Evolutionary conservation across 2,329 filamentous ascomycete genomes (phyloP), one percentile per base, ranked within the genome.

Genomic region (Cladophialophora yegresii): DNA sequence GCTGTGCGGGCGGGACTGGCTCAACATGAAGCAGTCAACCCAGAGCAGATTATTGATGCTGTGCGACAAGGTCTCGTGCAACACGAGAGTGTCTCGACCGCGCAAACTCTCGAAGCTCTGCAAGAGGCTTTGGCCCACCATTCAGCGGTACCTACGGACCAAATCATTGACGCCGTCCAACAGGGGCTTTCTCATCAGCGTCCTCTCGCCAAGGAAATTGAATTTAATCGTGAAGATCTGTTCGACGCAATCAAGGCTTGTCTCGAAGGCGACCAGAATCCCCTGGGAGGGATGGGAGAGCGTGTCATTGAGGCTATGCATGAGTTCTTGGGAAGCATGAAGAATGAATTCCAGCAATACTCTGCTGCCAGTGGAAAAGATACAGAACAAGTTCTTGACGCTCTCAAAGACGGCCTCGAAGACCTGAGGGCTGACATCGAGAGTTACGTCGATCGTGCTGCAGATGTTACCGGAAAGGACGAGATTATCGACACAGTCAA

Each of bases 351-450:
- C 75, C 92, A 93, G 75, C 86, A 93, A 71, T 93, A 92, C 70
- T 88, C 91, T 22, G 86, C 90, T 2, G 88, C 89, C 67, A 91
- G 87, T 70, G 91, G 89, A 47, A 85, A 87, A 63, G 91, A 95
- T 73, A 93, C 92, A 0, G 92, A 96, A 75, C 91, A 96, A 75
- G 87, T 96, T 12, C 81, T 97, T 4, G 91, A 95, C 75, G 90
- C 92, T 0, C 88, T 96, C 50, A 93, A 92, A 70, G 91, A 96
- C 73, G 92, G 92, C 0, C 83, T 96, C 13, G 92, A 96, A 70
- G 88, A 86, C 69, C 84, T 98, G 6, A 87, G 92, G 10, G 79
- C 81, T 12, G 90, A 96, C 64, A 90, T 98, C 61, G 91, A 96
- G 73, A 82, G 81, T 50, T 96, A 96, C 69, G 87, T 95, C 63